Percentiles rank a stretch among this genome's conserved stretches.
These are phyloP conservation scores for Cystoisospora suis DNA, from an alignment of 169 alveolate species.

Conservation along the genomic window DNA sequence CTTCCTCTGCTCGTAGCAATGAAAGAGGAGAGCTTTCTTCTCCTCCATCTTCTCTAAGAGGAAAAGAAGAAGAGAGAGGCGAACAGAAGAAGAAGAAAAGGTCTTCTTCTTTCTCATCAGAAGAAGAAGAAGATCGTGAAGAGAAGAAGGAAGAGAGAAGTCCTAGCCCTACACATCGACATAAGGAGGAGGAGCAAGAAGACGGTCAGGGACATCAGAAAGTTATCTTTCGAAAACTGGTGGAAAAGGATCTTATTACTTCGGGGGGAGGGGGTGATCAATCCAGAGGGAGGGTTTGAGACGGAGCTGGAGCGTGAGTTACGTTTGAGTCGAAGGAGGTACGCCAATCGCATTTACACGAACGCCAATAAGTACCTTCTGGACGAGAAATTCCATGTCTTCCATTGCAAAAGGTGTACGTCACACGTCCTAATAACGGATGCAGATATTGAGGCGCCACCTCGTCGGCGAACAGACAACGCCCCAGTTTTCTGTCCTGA, in stretches of 20 bases:
- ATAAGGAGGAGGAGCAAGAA: background rate
- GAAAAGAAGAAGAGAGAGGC: background rate
- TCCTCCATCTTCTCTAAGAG: background rate
- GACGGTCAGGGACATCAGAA: background rate
- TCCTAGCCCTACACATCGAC: background rate
- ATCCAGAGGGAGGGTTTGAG: conserved; percentile 45
- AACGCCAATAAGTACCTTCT: conserved; percentile 58
- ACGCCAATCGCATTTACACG: conserved; percentile 57
- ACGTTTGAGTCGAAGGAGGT: conserved; percentile 31
- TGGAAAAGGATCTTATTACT: background rate
- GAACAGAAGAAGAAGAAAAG: background rate
- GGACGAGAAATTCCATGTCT: conserved; percentile 59
- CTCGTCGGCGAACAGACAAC: conserved; percentile 64
- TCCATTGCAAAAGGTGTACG: conserved; percentile 56
- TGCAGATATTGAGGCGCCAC: conserved; percentile 54
- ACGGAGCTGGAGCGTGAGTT: conserved; percentile 57
- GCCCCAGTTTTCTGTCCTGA: conserved; percentile 57
- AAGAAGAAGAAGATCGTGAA: background rate
- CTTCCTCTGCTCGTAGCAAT: background rate
- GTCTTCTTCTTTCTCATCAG: background rate
- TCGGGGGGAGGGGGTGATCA: conserved; percentile 8
- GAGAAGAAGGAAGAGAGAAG: background rate
- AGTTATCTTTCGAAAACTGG: background rate
- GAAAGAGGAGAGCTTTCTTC: background rate
- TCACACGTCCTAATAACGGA: conserved; percentile 53